A percentile compares a stretch with the other conserved stretches of the same genome.
phyloP scores from a whole-genome alignment of 164 flowering plant species.

The Akebia trifoliata region DNA sequence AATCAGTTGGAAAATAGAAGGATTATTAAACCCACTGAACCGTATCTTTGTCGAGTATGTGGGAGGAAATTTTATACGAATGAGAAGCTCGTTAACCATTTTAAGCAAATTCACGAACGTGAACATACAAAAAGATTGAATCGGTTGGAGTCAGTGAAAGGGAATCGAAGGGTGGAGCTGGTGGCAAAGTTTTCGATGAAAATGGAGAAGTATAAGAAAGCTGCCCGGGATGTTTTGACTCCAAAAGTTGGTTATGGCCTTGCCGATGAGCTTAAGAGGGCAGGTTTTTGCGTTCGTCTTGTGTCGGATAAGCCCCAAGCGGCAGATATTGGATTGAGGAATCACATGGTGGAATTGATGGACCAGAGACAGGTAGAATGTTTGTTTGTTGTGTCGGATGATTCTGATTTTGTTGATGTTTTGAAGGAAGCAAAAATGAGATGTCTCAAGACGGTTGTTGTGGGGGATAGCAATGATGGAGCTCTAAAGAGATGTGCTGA shows the following conservation, averaged over 20 bases:
- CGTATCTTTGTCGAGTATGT: conserved; percentile 63
- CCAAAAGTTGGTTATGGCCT: conserved; percentile 72
- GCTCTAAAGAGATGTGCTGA: conserved; percentile 72
- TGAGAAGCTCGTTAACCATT: conserved; percentile 67
- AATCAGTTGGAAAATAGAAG: conserved; percentile 54
- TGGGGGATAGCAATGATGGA: conserved; percentile 66
- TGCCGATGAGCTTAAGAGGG: conserved; percentile 73
- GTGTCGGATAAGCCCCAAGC: conserved; percentile 73
- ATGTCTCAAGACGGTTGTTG: conserved; percentile 77
- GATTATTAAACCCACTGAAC: conserved; percentile 34
- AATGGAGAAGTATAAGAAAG: conserved; percentile 75
- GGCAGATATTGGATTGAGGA: conserved; percentile 61
- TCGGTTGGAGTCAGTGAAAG: conserved; percentile 64
- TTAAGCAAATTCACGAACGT: conserved; percentile 68
- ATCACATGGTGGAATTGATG: conserved; percentile 71
- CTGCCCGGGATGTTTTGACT: conserved; percentile 51
- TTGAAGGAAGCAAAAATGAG: conserved; percentile 69
- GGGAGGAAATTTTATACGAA: conserved; percentile 65
- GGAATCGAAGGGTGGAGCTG: conserved; percentile 55
- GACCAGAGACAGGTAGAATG: conserved; percentile 48
- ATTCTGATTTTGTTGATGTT: conserved; percentile 64
- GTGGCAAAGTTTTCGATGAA: conserved; percentile 71
- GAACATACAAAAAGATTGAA: conserved; percentile 69
- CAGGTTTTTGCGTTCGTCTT: conserved; percentile 61
- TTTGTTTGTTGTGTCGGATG: conserved; percentile 81